These are phyloP conservation scores for Solanum peruvianum DNA, from an alignment of 257 asterid genomes.

Conservation along the genomic window DNA sequence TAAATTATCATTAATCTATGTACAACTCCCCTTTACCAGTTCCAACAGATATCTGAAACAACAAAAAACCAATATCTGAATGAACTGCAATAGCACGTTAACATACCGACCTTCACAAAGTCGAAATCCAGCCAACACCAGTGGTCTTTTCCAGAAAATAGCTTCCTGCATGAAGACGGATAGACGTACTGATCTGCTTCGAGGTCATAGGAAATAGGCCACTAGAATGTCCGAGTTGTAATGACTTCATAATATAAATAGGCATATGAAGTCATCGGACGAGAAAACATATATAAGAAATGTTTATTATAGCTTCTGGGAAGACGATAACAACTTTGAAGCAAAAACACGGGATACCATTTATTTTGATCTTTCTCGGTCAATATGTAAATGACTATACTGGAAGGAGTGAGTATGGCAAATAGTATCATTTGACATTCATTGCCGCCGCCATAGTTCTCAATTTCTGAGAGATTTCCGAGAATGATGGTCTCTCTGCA, in stretches of 20 bases:
- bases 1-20: constrained; percentile 1
- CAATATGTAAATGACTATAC: background rate
- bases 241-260: background rate
- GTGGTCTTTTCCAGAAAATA: background rate
- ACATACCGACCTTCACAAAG: constrained; percentile 11
- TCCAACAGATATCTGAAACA: constrained; percentile 13
- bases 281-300: background rate
- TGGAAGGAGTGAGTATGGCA: background rate
- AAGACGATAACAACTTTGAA: background rate
- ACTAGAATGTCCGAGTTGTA: background rate
- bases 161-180: background rate
- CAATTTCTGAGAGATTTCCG: constrained; percentile 80
- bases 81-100: constrained; percentile 10
- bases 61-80: constrained; percentile 7
- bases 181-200: background rate
- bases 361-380: constrained; percentile 9
- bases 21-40: constrained; percentile 17
- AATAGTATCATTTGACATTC: constrained; percentile 60
- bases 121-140: background rate
- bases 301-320: background rate
- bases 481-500: constrained; percentile 68
- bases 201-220: background rate
- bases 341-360: background rate
- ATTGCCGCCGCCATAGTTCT: constrained; percentile 94
- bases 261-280: background rate